Evolutionary conservation across 352 stramenopile species (phyloP).

Genomic region (Nothophytophthora sp.): DNA sequence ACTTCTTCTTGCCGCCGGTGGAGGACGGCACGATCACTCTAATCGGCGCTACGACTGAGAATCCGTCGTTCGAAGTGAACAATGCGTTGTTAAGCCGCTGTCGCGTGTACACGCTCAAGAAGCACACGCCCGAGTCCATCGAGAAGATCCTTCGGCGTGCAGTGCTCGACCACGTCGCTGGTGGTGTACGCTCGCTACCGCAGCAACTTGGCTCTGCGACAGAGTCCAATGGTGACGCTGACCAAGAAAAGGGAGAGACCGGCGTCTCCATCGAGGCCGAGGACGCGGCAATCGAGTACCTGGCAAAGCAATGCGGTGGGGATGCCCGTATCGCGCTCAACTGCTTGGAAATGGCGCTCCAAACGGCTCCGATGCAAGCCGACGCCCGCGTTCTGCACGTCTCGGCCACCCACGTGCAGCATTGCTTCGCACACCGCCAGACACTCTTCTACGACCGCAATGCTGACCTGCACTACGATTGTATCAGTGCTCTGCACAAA

Average conservation of each 20-base stretch:
- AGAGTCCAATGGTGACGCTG: conserved; percentile 3
- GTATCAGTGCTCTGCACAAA: conserved; percentile 87
- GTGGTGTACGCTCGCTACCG: conserved; percentile 31
- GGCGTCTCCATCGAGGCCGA: conserved; percentile 43
- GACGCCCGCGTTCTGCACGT: conserved; percentile 35
- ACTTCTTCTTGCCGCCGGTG: conserved; percentile 84
- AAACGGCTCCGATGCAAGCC: conserved; percentile 39
- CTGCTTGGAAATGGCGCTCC: conserved; percentile 77
- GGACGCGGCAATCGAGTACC: conserved; percentile 57
- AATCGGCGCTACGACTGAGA: conserved; percentile 90
- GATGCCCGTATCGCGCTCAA: conserved; percentile 84
- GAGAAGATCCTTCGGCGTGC: conserved; percentile 68
- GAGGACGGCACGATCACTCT: conserved; percentile 86
- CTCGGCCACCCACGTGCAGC: conserved; percentile 62
- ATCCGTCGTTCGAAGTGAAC: conserved; percentile 90
- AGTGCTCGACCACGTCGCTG: conserved; percentile 30
- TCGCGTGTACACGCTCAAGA: conserved; percentile 77
- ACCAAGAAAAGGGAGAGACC: not conserved
- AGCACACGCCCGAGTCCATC: conserved; percentile 66
- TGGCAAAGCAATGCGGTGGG: conserved; percentile 74
- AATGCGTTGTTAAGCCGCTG: conserved; percentile 81
- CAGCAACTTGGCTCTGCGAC: conserved; percentile 6
- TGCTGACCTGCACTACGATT: conserved; percentile 86
- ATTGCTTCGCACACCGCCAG: conserved; percentile 73
- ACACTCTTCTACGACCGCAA: conserved; percentile 86